These are phyloP conservation scores for Pythium aphanidermatum DNA, from an alignment of 352 stramenopile species.

Conservation along the genomic window DNA sequence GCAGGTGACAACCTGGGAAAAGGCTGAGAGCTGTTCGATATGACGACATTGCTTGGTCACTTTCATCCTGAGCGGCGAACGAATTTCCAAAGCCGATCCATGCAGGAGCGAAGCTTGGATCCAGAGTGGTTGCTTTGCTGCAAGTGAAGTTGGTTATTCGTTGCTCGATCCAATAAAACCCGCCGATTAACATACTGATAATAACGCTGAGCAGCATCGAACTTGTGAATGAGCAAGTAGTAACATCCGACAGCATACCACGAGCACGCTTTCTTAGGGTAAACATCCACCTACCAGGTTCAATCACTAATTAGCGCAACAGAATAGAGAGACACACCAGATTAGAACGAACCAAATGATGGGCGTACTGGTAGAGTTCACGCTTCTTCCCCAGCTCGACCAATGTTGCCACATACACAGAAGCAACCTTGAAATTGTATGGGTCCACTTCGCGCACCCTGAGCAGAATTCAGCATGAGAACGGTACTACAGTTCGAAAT, in stretches of 20 bases:
- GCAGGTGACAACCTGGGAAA: constrained; percentile 90
- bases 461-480: constrained; percentile 1
- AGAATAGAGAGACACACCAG: neutral
- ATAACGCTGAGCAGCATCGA: constrained; percentile 93
- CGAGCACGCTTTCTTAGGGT: constrained; percentile 88
- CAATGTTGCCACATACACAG: constrained; percentile 86
- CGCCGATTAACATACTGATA: constrained; percentile 89
- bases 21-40: constrained; percentile 94
- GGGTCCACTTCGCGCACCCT: constrained; percentile 72
- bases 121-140: constrained; percentile 88
- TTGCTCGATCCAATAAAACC: neutral
- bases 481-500: neutral
- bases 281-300: constrained; percentile 83
- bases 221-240: constrained; percentile 93
- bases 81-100: constrained; percentile 97
- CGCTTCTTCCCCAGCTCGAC: constrained; percentile 91
- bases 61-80: constrained; percentile 97
- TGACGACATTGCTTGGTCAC: constrained; percentile 95
- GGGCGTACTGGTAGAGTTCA: constrained; percentile 93
- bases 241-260: constrained; percentile 98
- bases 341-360: constrained; percentile 78
- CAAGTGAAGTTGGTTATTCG: neutral
- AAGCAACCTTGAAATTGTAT: constrained; percentile 75
- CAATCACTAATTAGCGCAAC: neutral
- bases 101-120: constrained; percentile 90